Evolutionary conservation across 2,329 filamentous ascomycete species (phyloP), one percentile per base, ranked within the genome.

Genomic region (Ustilaginoidea virens): DNA sequence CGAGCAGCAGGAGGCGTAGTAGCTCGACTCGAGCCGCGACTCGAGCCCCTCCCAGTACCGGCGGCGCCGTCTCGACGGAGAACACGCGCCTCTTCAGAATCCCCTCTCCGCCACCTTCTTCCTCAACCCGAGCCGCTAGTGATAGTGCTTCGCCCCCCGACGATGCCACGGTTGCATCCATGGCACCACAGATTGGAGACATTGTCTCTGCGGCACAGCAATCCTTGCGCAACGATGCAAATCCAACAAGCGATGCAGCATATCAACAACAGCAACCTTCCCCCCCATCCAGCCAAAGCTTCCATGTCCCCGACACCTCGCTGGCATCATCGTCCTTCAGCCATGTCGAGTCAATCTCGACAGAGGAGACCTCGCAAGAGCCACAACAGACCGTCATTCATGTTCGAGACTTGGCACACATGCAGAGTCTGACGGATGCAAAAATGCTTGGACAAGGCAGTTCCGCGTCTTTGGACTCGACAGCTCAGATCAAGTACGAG

Each of bases 401-500:
- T 48, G 75, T 98, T 24, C 80, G 80, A 44, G 85, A 93, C 51
- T 63, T 98, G 28, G 79, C 78, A 23, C 90, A 98, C 47, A 87
- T 98, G 36, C 81, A 90, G 49, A 83, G 72, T 47, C 78, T 98
- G 37, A 85, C 83, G 16, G 75, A 68, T 38, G 78, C 87, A 38
- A 82, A 93, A 39, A 60, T 76, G 34, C 62, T 77, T 47, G 73
- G 60, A 15, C 56, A 56, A 10, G 40, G 56, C 31, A 56, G 55
- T 2, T 40, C 64, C 38, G 58, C 66, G 42, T 60, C 59, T 32
- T 52, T 62, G 32, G 63, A 28, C 12, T 21, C 61, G 38, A 66
- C 61, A 35, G 56, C 60, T 9, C 63, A 63, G 37, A 67, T 66
- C 55, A 73, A 72, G 48, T 98, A 93, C 51, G 90, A 96, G 53